Evolutionary conservation across 1,284 basidiomycete species (phyloP).

Genomic region (Termitomyces sp.): DNA sequence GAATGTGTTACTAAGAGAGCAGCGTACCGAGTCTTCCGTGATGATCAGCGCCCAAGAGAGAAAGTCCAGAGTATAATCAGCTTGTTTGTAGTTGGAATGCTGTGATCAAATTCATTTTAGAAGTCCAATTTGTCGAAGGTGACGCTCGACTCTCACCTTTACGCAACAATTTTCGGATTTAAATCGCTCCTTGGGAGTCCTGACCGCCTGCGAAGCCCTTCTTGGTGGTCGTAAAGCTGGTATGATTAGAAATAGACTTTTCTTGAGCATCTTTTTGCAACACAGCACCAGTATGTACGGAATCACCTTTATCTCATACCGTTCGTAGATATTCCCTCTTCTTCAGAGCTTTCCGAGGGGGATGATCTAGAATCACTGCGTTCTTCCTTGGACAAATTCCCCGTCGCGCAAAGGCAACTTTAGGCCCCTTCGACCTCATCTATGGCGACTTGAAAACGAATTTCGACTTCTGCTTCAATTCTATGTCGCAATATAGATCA

Average conservation of each 20-base stretch:
- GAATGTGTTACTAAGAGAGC: constrained; percentile 23
- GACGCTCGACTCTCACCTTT: constrained; percentile 12
- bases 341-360: constrained; percentile 27
- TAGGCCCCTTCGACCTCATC: constrained; percentile 11
- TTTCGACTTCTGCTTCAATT: constrained; percentile 20
- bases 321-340: not conserved
- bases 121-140: constrained; percentile 7
- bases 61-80: constrained; percentile 18
- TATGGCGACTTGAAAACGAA: constrained; percentile 26
- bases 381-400: constrained; percentile 23
- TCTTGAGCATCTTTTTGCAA: constrained; percentile 27
- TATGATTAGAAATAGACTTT: constrained; percentile 24
- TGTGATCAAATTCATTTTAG: constrained; percentile 22
- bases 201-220: constrained; percentile 11
- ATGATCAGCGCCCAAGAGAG: constrained; percentile 15
- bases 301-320: too few relatives aligned
- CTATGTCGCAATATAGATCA: constrained; percentile 25
- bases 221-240: constrained; percentile 17
- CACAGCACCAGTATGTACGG: constrained; percentile 25
- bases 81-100: constrained; percentile 22
- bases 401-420: not conserved
- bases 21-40: constrained; percentile 17
- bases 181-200: constrained; percentile 16
- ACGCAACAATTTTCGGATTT: constrained; percentile 28
- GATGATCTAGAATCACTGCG: constrained; percentile 30